These are phyloP conservation scores for Leonotis leonurus DNA, from an alignment of 257 asterid species.

Conservation along the genomic window DNA sequence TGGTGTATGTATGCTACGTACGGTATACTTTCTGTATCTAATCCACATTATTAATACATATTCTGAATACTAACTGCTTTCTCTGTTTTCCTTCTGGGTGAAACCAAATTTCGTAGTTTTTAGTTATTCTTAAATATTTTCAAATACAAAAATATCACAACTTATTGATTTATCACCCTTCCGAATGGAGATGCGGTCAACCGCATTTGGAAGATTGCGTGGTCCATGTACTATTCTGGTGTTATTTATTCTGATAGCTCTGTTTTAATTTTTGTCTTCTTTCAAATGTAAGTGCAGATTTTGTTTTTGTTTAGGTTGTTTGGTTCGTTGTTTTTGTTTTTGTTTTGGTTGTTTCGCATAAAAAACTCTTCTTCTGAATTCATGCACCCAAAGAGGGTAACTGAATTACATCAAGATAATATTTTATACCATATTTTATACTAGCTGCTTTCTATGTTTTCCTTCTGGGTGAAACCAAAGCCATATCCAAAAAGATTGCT, in stretches of 20 bases:
- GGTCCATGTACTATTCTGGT: background rate
- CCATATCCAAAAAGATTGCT: background rate
- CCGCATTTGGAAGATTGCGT: background rate
- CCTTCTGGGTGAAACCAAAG: background rate
- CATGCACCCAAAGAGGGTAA: too few species aligned
- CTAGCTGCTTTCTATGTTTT: background rate
- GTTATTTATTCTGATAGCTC: background rate
- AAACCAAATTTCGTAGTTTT: background rate
- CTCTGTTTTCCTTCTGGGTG: too few species aligned
- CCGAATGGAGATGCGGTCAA: background rate
- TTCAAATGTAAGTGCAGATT: background rate
- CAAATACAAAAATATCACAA: too few species aligned
- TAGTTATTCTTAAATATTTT: background rate
- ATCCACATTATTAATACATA: background rate
- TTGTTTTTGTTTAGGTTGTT: background rate
- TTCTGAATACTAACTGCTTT: too few species aligned
- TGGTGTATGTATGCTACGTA: background rate
- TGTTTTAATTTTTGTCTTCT: background rate
- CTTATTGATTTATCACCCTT: background rate
- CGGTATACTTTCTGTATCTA: background rate
- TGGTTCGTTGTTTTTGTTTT: too few species aligned
- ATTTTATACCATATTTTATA: too few species aligned
- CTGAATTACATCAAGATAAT: too few species aligned
- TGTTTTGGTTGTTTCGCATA: too few species aligned
- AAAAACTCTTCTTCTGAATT: too few species aligned